Evolutionary conservation across 2,329 filamentous ascomycete species (phyloP).

Genomic region (Chaetomiaceae sp.): DNA sequence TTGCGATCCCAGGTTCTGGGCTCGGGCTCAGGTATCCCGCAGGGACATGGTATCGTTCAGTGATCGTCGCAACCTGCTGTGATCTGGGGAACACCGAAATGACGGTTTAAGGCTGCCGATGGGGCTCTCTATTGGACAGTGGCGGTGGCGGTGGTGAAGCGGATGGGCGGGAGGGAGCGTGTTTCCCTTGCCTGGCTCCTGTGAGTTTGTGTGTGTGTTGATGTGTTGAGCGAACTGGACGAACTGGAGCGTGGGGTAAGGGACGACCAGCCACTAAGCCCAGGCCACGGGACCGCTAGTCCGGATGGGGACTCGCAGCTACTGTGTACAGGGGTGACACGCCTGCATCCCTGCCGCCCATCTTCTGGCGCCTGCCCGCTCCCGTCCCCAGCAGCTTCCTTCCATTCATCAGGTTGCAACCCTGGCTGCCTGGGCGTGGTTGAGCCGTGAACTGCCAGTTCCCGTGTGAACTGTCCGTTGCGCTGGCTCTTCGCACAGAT

Average conservation of each 20-base stretch:
- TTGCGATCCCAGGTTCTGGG: conserved; percentile 14
- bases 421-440: too few relatives aligned
- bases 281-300: conserved; percentile 6
- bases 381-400: not conserved
- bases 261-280: conserved; percentile 11
- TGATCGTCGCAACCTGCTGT: conserved; percentile 4
- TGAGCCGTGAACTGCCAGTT: too few relatives aligned
- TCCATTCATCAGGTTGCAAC: too few relatives aligned
- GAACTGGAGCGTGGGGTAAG: conserved; percentile 23
- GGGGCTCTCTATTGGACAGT: conserved; percentile 1
- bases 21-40: conserved; percentile 17
- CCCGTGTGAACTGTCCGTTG: too few relatives aligned
- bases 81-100: not conserved
- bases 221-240: too few relatives aligned
- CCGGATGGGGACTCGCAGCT: conserved; percentile 14
- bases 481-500: too few relatives aligned
- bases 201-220: too few relatives aligned
- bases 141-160: not conserved
- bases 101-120: conserved; percentile 9
- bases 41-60: conserved; percentile 19
- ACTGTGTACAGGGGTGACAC: not conserved
- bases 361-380: not conserved
- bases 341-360: conserved; percentile 14
- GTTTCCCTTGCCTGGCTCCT: too few relatives aligned
- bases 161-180: not conserved